Percentiles rank a stretch among this genome's conserved stretches.
Conservation (phyloP, 352 stramenopile genomes). For the Phytophthora macrochlamydospora region DNA sequence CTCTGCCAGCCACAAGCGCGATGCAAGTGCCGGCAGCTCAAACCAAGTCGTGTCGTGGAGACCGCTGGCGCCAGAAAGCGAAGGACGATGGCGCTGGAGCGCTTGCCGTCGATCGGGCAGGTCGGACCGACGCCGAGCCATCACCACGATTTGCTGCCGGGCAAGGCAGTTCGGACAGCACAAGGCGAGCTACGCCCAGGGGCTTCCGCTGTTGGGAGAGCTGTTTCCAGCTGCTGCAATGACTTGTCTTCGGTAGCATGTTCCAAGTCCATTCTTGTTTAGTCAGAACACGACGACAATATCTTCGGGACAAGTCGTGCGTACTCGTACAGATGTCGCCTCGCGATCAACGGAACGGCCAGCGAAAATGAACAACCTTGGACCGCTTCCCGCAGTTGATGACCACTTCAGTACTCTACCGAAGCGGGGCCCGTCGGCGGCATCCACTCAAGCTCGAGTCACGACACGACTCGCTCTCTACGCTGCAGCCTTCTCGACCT, state of each 20-base stretch:
- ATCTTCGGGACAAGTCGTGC: too few species aligned
- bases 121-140: conserved; percentile 5
- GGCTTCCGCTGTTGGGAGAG: too few species aligned
- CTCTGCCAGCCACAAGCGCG: background rate
- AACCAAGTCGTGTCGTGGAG: background rate
- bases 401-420: background rate
- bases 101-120: background rate
- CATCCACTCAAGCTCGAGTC: background rate
- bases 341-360: background rate
- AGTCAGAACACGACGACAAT: too few species aligned
- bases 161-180: background rate
- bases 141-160: background rate
- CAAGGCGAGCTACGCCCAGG: too few species aligned
- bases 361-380: background rate
- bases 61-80: background rate
- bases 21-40: too few species aligned
- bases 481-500: conserved; percentile 44
- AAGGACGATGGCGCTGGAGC: background rate
- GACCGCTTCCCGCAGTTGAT: too few species aligned
- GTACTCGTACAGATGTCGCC: background rate
- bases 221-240: too few species aligned
- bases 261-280: too few species aligned
- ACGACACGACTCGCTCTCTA: conserved; percentile 17
- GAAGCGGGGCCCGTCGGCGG: background rate
- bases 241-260: too few species aligned